Conservation (phyloP, 2,329 filamentous ascomycete genomes). For the Penicillium sp. region DNA sequence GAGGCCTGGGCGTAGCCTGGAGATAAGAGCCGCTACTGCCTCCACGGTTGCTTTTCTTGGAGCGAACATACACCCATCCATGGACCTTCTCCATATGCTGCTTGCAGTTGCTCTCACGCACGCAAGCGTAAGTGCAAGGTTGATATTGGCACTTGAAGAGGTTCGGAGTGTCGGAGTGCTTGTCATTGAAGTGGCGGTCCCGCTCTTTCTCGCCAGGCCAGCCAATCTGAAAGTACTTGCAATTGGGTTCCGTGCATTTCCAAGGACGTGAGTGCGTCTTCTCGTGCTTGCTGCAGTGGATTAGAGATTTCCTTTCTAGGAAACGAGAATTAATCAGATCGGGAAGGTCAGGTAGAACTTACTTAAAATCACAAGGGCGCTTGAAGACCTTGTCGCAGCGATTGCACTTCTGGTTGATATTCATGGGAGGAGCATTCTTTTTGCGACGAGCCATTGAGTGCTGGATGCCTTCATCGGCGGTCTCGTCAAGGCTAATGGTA, state of each 20-base stretch:
- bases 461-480: constrained; percentile 74
- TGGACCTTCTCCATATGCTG: constrained; percentile 99
- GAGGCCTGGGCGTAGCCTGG: constrained; percentile 58
- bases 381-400: constrained; percentile 93
- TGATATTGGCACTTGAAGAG: constrained; percentile 81
- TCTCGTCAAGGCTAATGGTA: constrained; percentile 50
- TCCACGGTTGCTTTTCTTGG: constrained; percentile 83
- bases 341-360: not conserved
- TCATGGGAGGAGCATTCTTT: constrained; percentile 84
- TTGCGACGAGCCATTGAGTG: constrained; percentile 94
- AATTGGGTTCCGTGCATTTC: constrained; percentile 79
- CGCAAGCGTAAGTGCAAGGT: constrained; percentile 89
- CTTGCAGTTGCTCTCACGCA: constrained; percentile 95
- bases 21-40: constrained; percentile 41
- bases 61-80: constrained; percentile 83
- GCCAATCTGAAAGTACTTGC: constrained; percentile 86
- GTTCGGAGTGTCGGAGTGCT: constrained; percentile 78
- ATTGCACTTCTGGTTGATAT: constrained; percentile 76
- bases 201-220: constrained; percentile 98
- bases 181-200: constrained; percentile 94
- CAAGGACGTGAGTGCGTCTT: constrained; percentile 87
- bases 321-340: too few species aligned
- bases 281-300: constrained; percentile 57
- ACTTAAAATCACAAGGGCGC: constrained; percentile 81
- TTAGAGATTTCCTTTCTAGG: too few species aligned